Evolutionary conservation across 192 early-diverging fungal species (phyloP).

Genomic region (Chytriomyces hyalinus): DNA sequence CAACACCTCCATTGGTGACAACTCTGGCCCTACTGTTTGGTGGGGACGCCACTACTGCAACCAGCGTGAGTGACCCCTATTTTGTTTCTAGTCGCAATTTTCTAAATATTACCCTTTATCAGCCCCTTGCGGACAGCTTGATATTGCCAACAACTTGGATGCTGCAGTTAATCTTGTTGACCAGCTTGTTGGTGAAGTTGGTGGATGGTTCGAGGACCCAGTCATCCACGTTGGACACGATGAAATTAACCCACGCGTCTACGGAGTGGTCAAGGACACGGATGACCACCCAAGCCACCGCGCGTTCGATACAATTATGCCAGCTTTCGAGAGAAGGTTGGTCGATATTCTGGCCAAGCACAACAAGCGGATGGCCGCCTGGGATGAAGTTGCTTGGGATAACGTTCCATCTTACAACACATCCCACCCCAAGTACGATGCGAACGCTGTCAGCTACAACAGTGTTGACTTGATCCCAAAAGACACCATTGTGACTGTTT

Average conservation of each 20-base stretch:
- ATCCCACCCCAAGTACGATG: too few relatives aligned
- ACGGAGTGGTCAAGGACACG: background rate
- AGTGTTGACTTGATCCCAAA: slow-evolving; percentile 4
- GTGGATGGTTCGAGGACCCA: slow-evolving; percentile 68
- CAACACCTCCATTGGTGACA: too few relatives aligned
- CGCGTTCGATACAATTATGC: background rate
- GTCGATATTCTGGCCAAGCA: background rate
- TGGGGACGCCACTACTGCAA: too few relatives aligned
- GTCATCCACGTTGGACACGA: slow-evolving; percentile 72
- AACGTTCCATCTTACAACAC: too few relatives aligned
- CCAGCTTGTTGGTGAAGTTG: slow-evolving; percentile 69
- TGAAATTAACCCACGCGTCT: slow-evolving; percentile 33
- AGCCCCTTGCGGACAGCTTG: slow-evolving; percentile 82
- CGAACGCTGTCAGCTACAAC: background rate
- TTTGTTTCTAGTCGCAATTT: too few relatives aligned
- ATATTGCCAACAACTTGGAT: slow-evolving; percentile 44
- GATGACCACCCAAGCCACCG: background rate
- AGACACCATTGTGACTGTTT: background rate
- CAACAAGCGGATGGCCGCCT: slow-evolving; percentile 13
- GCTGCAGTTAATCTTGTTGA: slow-evolving; percentile 67
- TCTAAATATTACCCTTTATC: slow-evolving; percentile 29
- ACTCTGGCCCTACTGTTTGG: too few relatives aligned
- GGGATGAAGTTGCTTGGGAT: slow-evolving; percentile 14
- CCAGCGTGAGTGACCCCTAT: too few relatives aligned
- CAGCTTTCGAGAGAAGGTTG: slow-evolving; percentile 2